Base-by-base conservation (phyloP, 2,329 filamentous ascomycete genomes). In the Trichoderma citrinoviride region DNA sequence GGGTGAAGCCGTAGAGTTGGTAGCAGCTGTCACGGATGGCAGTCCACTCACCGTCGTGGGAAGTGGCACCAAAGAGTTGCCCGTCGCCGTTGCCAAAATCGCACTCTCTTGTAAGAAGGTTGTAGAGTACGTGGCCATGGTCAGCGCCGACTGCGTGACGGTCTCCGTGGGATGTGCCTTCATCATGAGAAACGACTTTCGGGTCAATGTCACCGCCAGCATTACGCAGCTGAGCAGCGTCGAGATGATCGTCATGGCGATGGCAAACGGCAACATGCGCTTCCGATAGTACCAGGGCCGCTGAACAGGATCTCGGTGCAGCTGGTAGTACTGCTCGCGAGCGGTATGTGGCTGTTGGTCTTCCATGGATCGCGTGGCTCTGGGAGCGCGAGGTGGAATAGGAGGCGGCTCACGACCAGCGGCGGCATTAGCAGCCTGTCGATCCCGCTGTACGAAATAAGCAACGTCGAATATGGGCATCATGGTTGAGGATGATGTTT, bases 201-300 rank as follows among this genome's bases (percentile, higher is more conserved):
- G 61, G 7, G 61, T 55, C 50, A 64, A 7, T 6, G 33, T 64
- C 27, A 64, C 43, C 1, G 53, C 53, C 52, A 64, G 3, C 15
- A 64, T 15, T 17, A 64, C 44, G 10, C 61, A 64, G 23, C 61
- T 56, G 0, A 64, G 37, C n/a, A 56, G 7, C 7, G 43, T 25
- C 6, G 52, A 56, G 46, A 64, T 23, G 1, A 56, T 37, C 5
- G 43, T 43, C 61, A 56, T 55, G 7, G 33, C 27, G 7, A 56
- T 64, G 23, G 61, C 21, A 50, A 64, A 64, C 14, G 61, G 61
- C 1, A 64, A 43, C 61, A 55, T 55, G 14, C 37, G 46, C 52
- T 64, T 56, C 7, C 44, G 43, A 47, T 64, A 64, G 3, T 64
- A 64, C 61, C 61, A 64, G 1, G 61, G 52, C 8, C 43, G 55